Percentiles rank a stretch among this genome's conserved stretches.
phyloP scores from a whole-genome alignment of 1,284 basidiomycete species.

The Fomitopsis betulina region DNA sequence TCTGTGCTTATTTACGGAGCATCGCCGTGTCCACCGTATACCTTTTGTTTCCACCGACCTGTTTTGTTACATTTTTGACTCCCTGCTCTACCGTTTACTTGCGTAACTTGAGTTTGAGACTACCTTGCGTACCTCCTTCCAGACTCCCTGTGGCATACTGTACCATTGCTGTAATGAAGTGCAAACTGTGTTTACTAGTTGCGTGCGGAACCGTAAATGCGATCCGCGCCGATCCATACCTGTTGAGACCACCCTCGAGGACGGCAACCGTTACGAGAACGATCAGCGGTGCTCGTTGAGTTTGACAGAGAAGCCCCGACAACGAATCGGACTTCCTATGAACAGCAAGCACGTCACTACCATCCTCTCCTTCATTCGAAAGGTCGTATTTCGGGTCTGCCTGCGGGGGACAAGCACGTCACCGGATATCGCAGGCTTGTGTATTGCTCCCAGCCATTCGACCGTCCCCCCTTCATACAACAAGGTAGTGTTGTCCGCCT shows the following conservation, averaged over 20 bases:
- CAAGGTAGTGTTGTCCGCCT: no score
- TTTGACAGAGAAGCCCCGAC: no score
- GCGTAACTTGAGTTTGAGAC: not conserved
- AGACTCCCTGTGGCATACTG: not conserved
- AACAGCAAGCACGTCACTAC: no score
- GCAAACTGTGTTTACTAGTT: not conserved
- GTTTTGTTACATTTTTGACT: not conserved
- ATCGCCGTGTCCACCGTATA: not conserved
- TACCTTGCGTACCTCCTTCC: not conserved
- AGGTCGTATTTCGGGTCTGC: no score
- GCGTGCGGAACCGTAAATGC: no score
- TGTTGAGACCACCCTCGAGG: not conserved
- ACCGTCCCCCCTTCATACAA: no score
- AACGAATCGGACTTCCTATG: no score
- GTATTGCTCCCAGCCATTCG: not conserved
- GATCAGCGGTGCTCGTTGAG: no score
- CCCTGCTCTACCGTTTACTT: not conserved
- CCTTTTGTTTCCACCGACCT: not conserved
- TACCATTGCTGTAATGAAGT: slow-evolving; percentile 1
- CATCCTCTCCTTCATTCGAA: no score
- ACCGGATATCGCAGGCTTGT: not conserved
- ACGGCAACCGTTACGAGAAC: not conserved
- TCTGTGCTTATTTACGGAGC: not conserved
- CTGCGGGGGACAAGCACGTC: no score
- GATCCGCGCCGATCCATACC: not conserved